phyloP scores from a whole-genome alignment of 192 early-diverging fungal genomes.

The Rhizophagus sp. region DNA sequence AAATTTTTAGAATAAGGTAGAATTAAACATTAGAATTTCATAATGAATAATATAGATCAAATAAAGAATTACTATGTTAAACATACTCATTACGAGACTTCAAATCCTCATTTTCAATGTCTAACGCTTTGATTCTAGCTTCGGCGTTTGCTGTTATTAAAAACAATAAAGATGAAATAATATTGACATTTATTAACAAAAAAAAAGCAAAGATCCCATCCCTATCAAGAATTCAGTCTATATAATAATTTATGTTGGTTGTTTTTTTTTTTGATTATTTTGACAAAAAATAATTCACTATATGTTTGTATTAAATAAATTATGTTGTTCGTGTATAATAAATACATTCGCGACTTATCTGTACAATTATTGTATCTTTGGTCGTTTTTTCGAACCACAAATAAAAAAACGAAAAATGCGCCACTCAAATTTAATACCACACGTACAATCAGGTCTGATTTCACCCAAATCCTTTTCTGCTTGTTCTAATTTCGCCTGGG shows the following conservation, averaged over 20 bases:
- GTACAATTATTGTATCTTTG: not conserved
- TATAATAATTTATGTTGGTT: not conserved
- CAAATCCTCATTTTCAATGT: conserved; percentile 42
- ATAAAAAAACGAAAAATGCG: not conserved
- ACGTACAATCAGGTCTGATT: conserved; percentile 42
- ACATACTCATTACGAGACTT: conserved; percentile 34
- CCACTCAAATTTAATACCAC: not conserved
- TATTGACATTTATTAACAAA: not conserved
- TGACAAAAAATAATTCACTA: not conserved
- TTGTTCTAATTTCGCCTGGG: conserved; percentile 35
- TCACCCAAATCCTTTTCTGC: conserved; percentile 40
- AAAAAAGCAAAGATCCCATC: not conserved
- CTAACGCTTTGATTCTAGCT: conserved; percentile 40
- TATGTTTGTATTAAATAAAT: not conserved
- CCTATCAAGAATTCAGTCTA: not conserved
- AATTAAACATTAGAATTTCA: conserved; percentile 30
- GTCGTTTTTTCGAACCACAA: not conserved
- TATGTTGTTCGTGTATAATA: not conserved
- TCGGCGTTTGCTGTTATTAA: conserved; percentile 11
- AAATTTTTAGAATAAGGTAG: not conserved
- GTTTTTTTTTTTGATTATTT: not conserved
- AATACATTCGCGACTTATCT: not conserved
- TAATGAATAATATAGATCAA: conserved; percentile 22
- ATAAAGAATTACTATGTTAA: conserved; percentile 14
- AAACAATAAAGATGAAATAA: conserved; percentile 4